Conservation (phyloP, 768 basidiomycete genomes). For the Podaxis pistillaris region DNA sequence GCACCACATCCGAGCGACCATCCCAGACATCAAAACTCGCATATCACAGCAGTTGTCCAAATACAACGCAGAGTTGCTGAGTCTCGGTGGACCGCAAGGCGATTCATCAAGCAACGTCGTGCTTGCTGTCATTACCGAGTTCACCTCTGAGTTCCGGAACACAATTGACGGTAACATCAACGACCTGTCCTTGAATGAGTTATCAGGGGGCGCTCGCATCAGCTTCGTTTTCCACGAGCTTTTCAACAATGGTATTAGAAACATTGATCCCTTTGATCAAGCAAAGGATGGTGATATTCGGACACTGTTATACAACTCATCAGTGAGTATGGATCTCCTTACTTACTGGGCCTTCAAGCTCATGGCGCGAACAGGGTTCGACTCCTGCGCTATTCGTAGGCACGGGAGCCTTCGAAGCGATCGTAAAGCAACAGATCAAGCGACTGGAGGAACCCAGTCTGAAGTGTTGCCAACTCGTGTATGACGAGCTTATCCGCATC, state of each 20-base stretch:
- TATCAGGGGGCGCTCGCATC: constrained; percentile 98
- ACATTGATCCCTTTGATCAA: constrained; percentile 97
- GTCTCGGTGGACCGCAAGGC: constrained; percentile 85
- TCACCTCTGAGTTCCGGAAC: constrained; percentile 94
- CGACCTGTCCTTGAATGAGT: constrained; percentile 91
- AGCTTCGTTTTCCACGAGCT: constrained; percentile 99
- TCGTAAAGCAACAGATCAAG: constrained; percentile 99
- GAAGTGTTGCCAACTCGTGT: constrained; percentile 94
- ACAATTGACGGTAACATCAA: constrained; percentile 98
- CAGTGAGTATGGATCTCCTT: constrained; percentile 50
- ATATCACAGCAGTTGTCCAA: constrained; percentile 91
- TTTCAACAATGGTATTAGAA: constrained; percentile 94
- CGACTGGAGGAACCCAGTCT: constrained; percentile 91
- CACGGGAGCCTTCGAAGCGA: constrained; percentile 96
- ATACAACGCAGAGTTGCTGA: constrained; percentile 77
- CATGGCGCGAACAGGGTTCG: constrained; percentile 63
- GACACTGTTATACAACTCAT: constrained; percentile 95
- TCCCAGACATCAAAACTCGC: constrained; percentile 98
- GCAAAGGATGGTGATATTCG: constrained; percentile 98
- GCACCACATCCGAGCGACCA: constrained; percentile 96
- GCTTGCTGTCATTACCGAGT: constrained; percentile 97
- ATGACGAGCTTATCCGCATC: constrained; percentile 96
- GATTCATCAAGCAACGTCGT: constrained; percentile 93
- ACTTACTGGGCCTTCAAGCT: neutral
- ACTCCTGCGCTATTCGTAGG: constrained; percentile 96